Evolutionary conservation across 1,284 basidiomycete species (phyloP), one percentile per base, ranked within the genome.

Genomic region (Puccinia hordei): DNA sequence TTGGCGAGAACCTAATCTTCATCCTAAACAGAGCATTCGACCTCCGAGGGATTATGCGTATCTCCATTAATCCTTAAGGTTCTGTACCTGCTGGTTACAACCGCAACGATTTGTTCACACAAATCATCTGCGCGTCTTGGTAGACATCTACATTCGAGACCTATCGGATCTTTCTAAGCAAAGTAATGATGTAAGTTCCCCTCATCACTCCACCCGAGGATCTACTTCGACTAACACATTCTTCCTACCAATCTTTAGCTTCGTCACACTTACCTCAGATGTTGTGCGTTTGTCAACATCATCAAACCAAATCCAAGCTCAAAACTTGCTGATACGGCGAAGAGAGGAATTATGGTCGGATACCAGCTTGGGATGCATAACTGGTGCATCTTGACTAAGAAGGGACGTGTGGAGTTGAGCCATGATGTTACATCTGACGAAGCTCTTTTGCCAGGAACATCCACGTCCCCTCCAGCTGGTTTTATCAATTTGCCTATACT

Each of bases 1-100:
- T 99, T 86, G 95, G 95, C 19, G 95, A 96, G 87, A 99, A 98
- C 84, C 90, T 99, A 88, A 98, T 99, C 82, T 99, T 98, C 86
- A 99, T 99, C 92, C 88, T 99, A 59, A 99, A 99, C 84, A 91
- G 96, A 81, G 93, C 95, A 92, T 84, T 90, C 91, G 68, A 92
- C 92, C 1, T 88, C 92, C 1, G 95, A 98, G 84, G 96, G 95
- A 83, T 87, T 94, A 27, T 98, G 94, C 87, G 93, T 97, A 90
- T 95, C 98, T 84, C 87, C 99, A 15, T 89, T 99, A 63, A 92
- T 98, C 73, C 88, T 99, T 83, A 99, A 99, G 87, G 89, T 98
- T 68, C 89, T 99, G 1, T 99, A 97, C 85, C 89, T 98, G 1
- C 88, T 99, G 8, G 99, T 98, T 86, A 96, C 94, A 22, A 97